phyloP scores from a whole-genome alignment of 148 eudicot species.

The Persicaria maculosa region DNA sequence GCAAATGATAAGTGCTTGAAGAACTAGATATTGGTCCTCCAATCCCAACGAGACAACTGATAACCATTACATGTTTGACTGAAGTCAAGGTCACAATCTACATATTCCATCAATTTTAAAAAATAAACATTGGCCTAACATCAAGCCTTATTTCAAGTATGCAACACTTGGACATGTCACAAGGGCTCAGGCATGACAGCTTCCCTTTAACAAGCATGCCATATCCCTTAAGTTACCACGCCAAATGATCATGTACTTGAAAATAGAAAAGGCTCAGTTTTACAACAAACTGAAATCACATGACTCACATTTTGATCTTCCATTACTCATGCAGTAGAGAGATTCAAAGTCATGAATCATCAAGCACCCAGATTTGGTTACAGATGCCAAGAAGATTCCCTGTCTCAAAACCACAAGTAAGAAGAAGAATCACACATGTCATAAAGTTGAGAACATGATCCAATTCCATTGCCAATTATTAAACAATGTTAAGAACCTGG shows the following conservation, averaged over 20 bases:
- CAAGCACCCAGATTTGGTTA: slow-evolving; percentile 80
- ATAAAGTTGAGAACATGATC: background rate
- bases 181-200: background rate
- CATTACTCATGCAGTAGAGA: slow-evolving; percentile 52
- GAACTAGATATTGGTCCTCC: background rate
- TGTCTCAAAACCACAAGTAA: slow-evolving; percentile 16
- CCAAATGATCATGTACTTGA: background rate
- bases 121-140: background rate
- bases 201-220: background rate
- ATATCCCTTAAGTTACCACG: background rate
- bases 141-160: background rate
- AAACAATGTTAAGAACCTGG: background rate
- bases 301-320: slow-evolving; percentile 24
- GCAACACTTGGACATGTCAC: background rate
- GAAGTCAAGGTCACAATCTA: background rate
- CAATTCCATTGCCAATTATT: background rate
- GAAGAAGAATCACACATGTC: background rate
- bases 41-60: background rate
- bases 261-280: background rate
- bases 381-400: slow-evolving; percentile 90
- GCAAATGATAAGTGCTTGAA: background rate
- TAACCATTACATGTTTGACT: background rate
- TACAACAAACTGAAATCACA: background rate
- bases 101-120: background rate
- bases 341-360: slow-evolving; percentile 75